Evolutionary conservation across 78 protist species (phyloP), one percentile per base, ranked within the genome.

Genomic region (Protostelium mycophagum): DNA sequence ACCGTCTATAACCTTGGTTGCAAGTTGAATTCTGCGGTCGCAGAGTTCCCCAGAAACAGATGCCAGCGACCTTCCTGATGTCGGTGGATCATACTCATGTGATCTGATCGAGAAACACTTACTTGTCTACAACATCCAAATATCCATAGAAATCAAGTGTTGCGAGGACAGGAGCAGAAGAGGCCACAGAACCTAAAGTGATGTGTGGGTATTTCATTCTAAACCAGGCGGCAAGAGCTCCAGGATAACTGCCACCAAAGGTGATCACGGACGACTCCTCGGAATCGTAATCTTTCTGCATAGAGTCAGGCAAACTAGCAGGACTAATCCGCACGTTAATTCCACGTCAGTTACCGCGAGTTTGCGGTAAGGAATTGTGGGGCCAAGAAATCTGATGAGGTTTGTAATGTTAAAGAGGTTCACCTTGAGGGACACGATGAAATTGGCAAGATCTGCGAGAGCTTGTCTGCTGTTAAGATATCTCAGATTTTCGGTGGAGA

Each of bases 171-270:
- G 96, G 96, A 1, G 90, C 94, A 9, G 91, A 88, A 36, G 93
- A 90, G 35, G 96, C 90, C 73, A 95, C 28, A 0, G 95, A 35
- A 34, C 83, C 90, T 35, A 89, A 88, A 35, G 89, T 51, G 35
- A 88, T 83, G 83, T 83, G 35, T 31, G 95, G 96, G 83, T 92
- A 88, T 36, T 88, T 86, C 35, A 91, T n/a, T 25, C 97, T 86
- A 36, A 86, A 86, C 93, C 93, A 95, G 31, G 90, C 39, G 1
- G 94, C 85, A 29, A 95, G 87, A 9, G 94, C 90, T 83, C 97
- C 97, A 9, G 94, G 84, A 85, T 95, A 95, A 0, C 91, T 86
- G 28, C 97, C 97, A 63, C 97, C 97, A 34, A 94, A 92, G 35
- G 90, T 36, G 51, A 92, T 83, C 91, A 51, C 73, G 73, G 73